A percentile compares a stretch with the other conserved stretches of the same genome.
Evolutionary conservation across 306 rosid species (phyloP).

Genomic region (Cucumis hystrix): DNA sequence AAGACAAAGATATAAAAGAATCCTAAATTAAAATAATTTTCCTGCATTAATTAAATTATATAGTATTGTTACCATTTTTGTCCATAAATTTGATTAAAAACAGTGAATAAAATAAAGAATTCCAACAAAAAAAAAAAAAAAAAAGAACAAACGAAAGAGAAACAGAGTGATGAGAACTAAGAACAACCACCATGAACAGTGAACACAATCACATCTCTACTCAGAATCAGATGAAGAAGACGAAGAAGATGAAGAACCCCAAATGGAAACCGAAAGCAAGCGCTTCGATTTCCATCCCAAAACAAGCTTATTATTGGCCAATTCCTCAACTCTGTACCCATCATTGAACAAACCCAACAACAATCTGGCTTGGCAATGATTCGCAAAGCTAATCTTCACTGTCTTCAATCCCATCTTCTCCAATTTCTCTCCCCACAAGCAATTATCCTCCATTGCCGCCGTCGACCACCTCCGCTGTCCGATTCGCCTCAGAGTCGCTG

Average conservation of each 20-base stretch:
- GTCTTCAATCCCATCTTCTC: slow-evolving; percentile 30
- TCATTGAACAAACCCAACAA: slow-evolving; percentile 61
- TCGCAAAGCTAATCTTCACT: slow-evolving; percentile 43
- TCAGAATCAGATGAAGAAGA: neutral
- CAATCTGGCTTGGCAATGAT: slow-evolving; percentile 69
- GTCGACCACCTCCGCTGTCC: slow-evolving; percentile 15
- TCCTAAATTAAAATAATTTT: too few relatives aligned
- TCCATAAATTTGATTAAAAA: neutral
- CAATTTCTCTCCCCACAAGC: slow-evolving; percentile 55
- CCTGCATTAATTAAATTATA: too few relatives aligned
- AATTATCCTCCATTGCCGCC: neutral
- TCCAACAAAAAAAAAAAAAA: neutral
- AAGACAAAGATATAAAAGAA: too few relatives aligned
- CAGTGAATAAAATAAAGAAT: too few relatives aligned
- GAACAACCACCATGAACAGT: neutral
- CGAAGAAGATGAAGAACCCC: slow-evolving; percentile 25
- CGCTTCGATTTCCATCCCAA: slow-evolving; percentile 68
- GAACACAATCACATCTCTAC: neutral
- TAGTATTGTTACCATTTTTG: neutral
- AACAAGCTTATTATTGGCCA: slow-evolving; percentile 35
- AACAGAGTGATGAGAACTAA: neutral
- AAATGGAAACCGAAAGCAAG: slow-evolving; percentile 63
- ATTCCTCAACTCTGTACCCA: slow-evolving; percentile 60
- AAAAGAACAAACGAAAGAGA: too few relatives aligned
- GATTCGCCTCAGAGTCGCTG: slow-evolving; percentile 41